A percentile compares a stretch with the other conserved stretches of the same genome.
Conservation (phyloP, 805 yeast genomes). For the Spathaspora boniae region DNA sequence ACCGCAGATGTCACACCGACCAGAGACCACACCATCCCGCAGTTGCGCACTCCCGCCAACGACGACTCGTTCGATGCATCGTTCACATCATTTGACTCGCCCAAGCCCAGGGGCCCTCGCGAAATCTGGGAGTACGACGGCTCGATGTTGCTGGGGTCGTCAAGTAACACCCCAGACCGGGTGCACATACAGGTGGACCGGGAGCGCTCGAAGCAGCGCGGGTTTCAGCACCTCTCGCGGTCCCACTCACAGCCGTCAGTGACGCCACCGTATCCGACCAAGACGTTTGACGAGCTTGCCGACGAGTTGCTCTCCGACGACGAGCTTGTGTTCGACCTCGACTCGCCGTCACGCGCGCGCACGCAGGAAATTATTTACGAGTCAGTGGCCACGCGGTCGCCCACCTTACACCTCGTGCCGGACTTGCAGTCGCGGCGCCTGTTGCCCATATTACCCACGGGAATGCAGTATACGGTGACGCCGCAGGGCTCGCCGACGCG, state of each 20-base stretch:
- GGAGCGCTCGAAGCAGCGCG: slow-evolving; percentile 5
- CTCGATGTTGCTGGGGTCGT: slow-evolving; percentile 3
- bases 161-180: not conserved
- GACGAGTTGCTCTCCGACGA: slow-evolving; percentile 2
- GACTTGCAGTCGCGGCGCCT: slow-evolving; percentile 4
- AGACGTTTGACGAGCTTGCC: slow-evolving; percentile 8
- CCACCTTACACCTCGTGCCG: slow-evolving; percentile 5
- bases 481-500: slow-evolving; percentile 4
- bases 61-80: slow-evolving; percentile 20
- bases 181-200: slow-evolving; percentile 9
- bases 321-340: slow-evolving; percentile 1
- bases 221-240: slow-evolving; percentile 10
- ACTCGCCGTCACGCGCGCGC: slow-evolving; percentile 7
- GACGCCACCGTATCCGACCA: slow-evolving; percentile 7
- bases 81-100: slow-evolving; percentile 25
- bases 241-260: slow-evolving; percentile 4
- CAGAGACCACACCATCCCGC: no score
- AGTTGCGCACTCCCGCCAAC: no score
- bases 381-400: slow-evolving; percentile 2
- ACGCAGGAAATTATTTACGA: slow-evolving; percentile 7
- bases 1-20: no score
- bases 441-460: slow-evolving; percentile 3
- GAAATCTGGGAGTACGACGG: slow-evolving; percentile 32
- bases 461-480: slow-evolving; percentile 1
- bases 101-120: slow-evolving; percentile 40